phyloP scores from a whole-genome alignment of 495 filamentous ascomycete genomes.

The Neurospora sp. region DNA sequence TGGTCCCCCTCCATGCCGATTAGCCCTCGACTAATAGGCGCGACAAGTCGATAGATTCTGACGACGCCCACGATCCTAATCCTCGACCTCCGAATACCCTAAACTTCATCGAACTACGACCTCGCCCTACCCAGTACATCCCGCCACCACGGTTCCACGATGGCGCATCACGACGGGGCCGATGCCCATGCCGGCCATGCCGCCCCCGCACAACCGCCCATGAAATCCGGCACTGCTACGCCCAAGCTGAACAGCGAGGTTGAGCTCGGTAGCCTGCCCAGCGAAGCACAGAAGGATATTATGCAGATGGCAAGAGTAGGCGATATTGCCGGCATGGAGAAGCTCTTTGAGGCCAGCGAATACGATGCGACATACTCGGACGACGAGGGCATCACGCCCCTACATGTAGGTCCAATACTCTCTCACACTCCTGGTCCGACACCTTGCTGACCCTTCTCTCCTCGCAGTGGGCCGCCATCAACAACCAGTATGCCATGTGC shows the following conservation, averaged over 20 bases:
- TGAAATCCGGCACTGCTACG: constrained; percentile 47
- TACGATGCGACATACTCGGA: constrained; percentile 72
- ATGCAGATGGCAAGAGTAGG: constrained; percentile 91
- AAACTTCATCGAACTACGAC: background rate
- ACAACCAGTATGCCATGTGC: constrained; percentile 94
- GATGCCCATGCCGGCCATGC: constrained; percentile 14
- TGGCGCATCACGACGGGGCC: constrained; percentile 17
- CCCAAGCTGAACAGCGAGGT: constrained; percentile 56
- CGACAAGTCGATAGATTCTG: background rate
- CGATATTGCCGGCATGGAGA: constrained; percentile 78
- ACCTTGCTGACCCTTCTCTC: constrained; percentile 16
- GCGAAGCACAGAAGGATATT: constrained; percentile 62
- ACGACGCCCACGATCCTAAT: background rate
- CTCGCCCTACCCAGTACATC: background rate
- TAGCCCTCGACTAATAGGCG: background rate
- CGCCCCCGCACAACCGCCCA: constrained; percentile 37
- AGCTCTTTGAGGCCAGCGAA: constrained; percentile 72
- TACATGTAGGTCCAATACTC: constrained; percentile 60
- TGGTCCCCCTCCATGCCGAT: background rate
- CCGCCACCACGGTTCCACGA: background rate
- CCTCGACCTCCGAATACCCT: background rate
- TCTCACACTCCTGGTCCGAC: background rate
- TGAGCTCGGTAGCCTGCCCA: constrained; percentile 58
- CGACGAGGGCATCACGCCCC: constrained; percentile 83
- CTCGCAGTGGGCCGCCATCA: constrained; percentile 93